A percentile compares a stretch with the other conserved stretches of the same genome.
Evolutionary conservation across 768 basidiomycete genomes (phyloP).

Genomic region (Royoungia palumana): DNA sequence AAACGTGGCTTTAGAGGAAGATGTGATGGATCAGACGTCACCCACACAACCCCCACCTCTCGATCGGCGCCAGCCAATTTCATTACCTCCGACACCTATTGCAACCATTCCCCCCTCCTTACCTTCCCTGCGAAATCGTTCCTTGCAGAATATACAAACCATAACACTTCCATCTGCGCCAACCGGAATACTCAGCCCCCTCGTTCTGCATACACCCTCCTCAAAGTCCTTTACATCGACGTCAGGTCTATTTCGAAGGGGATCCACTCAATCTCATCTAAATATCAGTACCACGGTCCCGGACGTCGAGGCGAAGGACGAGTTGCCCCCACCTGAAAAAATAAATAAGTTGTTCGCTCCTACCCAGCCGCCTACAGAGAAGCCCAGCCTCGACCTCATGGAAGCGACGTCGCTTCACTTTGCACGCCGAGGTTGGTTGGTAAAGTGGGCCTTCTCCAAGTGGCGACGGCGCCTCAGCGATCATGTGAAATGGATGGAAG

Average conservation of each 20-base stretch:
- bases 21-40: conserved; percentile 7
- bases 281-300: conserved; percentile 13
- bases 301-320: conserved; percentile 9
- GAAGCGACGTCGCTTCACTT: conserved; percentile 43
- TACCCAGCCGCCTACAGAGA: conserved; percentile 3
- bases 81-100: conserved; percentile 33
- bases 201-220: conserved; percentile 27
- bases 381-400: conserved; percentile 26
- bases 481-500: conserved; percentile 56
- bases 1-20: conserved; percentile 5
- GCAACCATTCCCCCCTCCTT: conserved; percentile 15
- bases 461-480: conserved; percentile 49
- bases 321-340: conserved; percentile 1
- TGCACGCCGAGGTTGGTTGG: conserved; percentile 35
- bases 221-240: conserved; percentile 16
- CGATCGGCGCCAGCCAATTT: conserved; percentile 29
- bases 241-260: conserved; percentile 18
- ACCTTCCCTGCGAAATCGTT: conserved; percentile 12
- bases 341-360: conserved; percentile 1
- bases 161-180: conserved; percentile 17
- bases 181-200: conserved; percentile 30
- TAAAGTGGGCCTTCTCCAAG: conserved; percentile 40
- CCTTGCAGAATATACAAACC: conserved; percentile 28
- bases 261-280: conserved; percentile 26
- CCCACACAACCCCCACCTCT: conserved; percentile 28